phyloP scores from a whole-genome alignment of 2,329 filamentous ascomycete species.

The Ceratocystis cacaofunesta region DNA sequence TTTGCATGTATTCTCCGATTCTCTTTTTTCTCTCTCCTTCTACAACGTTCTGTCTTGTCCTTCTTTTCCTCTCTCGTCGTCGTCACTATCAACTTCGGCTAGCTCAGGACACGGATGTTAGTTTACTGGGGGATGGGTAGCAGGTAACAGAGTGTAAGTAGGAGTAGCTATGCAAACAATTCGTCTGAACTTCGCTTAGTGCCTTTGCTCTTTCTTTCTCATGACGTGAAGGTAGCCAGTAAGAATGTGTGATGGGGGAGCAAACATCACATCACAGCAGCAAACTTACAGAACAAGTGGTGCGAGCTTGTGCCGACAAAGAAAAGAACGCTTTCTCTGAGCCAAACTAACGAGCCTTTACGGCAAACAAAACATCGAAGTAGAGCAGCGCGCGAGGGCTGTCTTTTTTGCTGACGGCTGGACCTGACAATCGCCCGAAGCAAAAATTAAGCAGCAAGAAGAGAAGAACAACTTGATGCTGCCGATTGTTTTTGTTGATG shows the following conservation, averaged over 20 bases:
- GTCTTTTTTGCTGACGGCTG: not conserved
- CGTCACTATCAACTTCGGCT: not conserved
- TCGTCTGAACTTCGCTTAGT: not conserved
- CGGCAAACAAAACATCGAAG: constrained; percentile 2
- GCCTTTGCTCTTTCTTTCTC: too few species aligned
- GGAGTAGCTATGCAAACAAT: too few species aligned
- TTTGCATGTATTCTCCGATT: not conserved
- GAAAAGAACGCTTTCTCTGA: not conserved
- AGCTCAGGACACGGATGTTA: constrained; percentile 4
- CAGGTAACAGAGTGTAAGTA: not conserved
- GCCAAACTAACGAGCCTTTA: not conserved
- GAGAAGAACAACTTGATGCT: not conserved
- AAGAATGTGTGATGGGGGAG: too few species aligned
- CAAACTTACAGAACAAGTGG: too few species aligned
- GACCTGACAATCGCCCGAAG: not conserved
- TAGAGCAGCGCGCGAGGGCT: not conserved
- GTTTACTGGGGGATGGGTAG: not conserved
- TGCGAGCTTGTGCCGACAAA: not conserved
- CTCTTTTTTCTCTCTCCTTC: not conserved
- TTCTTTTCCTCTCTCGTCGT: too few species aligned
- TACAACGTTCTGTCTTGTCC: too few species aligned
- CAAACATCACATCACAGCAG: too few species aligned
- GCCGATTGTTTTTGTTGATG: too few species aligned
- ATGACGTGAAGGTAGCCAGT: too few species aligned
- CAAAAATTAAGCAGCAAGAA: not conserved